phyloP scores from a whole-genome alignment of 192 early-diverging fungal species.

The Coemansia sp. region DNA sequence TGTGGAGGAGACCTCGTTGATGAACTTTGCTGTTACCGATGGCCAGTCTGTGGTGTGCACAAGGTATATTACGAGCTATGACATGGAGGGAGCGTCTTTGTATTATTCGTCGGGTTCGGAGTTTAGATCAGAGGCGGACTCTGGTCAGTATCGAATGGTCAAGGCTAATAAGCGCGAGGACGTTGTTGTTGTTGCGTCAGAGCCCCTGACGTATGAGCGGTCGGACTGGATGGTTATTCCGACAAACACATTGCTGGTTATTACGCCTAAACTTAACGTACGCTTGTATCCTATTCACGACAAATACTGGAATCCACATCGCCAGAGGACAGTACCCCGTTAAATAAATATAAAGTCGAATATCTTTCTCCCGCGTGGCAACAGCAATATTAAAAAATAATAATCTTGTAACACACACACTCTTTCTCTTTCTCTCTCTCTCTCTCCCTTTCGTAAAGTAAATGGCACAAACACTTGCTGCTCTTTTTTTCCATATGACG shows the following conservation, averaged over 20 bases:
- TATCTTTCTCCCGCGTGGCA: neutral
- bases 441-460: neutral
- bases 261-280: constrained; percentile 75
- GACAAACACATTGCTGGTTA: constrained; percentile 69
- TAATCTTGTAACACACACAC: neutral
- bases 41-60: constrained; percentile 74
- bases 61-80: constrained; percentile 66
- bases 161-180: constrained; percentile 70
- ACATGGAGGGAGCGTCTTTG: constrained; percentile 68
- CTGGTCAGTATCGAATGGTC: constrained; percentile 71
- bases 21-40: constrained; percentile 85
- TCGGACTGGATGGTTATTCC: constrained; percentile 80
- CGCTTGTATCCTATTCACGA: constrained; percentile 73
- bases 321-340: neutral
- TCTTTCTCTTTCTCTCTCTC: neutral
- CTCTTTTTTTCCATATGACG: constrained; percentile 14
- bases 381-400: neutral
- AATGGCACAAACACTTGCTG: neutral
- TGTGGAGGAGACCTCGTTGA: constrained; percentile 62
- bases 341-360: neutral
- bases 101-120: constrained; percentile 79
- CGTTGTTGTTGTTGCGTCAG: constrained; percentile 75
- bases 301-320: constrained; percentile 55
- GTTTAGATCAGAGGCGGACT: constrained; percentile 56
- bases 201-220: constrained; percentile 78